Conservation (phyloP, 176 grass and related monocot genomes). For the Melocanna baccifera region DNA sequence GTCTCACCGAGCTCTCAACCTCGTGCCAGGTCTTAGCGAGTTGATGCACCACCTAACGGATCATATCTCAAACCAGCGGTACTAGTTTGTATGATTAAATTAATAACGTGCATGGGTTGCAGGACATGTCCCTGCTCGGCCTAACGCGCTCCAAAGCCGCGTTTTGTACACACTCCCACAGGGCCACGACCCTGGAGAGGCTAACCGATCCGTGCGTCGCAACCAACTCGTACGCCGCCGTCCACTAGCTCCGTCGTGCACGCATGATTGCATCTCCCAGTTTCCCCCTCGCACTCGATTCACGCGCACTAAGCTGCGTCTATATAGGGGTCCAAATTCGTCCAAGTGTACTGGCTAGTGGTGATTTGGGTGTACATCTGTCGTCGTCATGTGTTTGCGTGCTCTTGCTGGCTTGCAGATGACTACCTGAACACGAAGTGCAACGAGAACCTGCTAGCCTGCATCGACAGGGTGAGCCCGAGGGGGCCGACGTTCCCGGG, state of each 20-base stretch:
- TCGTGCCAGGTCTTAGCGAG: constrained; percentile 1
- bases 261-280: not conserved
- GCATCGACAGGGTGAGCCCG: constrained; percentile 51
- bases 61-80: not conserved
- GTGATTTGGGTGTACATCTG: constrained; percentile 9
- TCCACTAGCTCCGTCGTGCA: not conserved
- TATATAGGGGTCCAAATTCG: no score
- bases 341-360: not conserved
- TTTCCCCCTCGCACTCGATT: not conserved
- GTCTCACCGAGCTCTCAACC: not conserved
- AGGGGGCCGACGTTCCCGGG: constrained; percentile 65
- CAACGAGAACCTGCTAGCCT: constrained; percentile 73
- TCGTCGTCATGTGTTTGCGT: not conserved
- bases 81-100: not conserved
- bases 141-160: not conserved
- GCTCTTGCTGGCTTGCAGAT: constrained; percentile 45
- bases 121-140: not conserved
- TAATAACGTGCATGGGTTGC: not conserved
- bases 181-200: not conserved
- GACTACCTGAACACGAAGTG: constrained; percentile 86
- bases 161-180: not conserved
- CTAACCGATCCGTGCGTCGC: not conserved
- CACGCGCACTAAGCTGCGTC: not conserved
- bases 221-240: not conserved
- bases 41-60: constrained; percentile 20